Conservation (phyloP, 139 green algal genomes). For the Medakamo hakoo region DNA sequence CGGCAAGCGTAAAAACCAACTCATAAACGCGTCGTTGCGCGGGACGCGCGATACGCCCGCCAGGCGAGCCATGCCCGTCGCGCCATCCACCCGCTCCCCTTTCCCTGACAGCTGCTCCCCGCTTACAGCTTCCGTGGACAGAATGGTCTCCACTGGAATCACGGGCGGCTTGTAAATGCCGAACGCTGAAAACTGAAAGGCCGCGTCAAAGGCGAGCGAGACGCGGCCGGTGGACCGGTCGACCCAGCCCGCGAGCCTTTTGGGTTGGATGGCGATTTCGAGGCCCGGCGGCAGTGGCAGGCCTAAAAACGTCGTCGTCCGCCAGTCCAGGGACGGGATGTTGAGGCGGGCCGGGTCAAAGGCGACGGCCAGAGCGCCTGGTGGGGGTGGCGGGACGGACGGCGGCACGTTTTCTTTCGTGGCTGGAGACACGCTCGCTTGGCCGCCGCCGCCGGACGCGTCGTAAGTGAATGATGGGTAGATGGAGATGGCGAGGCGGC, state of each 20-base stretch:
- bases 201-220: slow-evolving; percentile 38
- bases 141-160: background rate
- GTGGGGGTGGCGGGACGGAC: background rate
- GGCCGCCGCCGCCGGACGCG: slow-evolving; percentile 43
- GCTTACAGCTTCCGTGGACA: background rate
- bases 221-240: slow-evolving; percentile 28
- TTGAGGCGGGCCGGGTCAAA: slow-evolving; percentile 13
- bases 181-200: slow-evolving; percentile 33
- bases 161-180: slow-evolving; percentile 14
- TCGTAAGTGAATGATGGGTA: slow-evolving; percentile 57
- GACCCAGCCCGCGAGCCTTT: slow-evolving; percentile 36
- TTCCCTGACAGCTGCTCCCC: background rate
- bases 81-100: background rate
- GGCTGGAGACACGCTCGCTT: slow-evolving; percentile 23
- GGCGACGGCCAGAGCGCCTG: background rate
- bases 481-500: slow-evolving; percentile 26
- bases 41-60: background rate
- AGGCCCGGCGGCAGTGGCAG: slow-evolving; percentile 47
- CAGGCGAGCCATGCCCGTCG: background rate
- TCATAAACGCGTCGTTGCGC: background rate
- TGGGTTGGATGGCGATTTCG: slow-evolving; percentile 36
- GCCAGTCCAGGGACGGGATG: slow-evolving; percentile 38
- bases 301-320: slow-evolving; percentile 32
- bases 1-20: slow-evolving; percentile 1
- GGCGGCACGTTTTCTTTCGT: too few relatives aligned